phyloP scores from a whole-genome alignment of 2,329 filamentous ascomycete genomes.

The Colletotrichum acutatum region DNA sequence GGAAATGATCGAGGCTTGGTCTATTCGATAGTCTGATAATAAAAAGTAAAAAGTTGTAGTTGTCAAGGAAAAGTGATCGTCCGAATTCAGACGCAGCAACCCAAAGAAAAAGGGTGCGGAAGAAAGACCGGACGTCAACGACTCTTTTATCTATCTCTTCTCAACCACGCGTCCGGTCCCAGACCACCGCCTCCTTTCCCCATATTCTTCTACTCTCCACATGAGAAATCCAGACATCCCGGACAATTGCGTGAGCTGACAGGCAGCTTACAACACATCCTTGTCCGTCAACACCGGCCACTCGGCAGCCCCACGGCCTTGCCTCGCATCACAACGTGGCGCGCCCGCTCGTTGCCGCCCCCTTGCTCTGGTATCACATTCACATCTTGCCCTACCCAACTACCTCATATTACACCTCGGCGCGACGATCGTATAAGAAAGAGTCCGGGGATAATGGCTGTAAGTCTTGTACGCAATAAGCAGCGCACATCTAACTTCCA shows the following conservation, averaged over 20 bases:
- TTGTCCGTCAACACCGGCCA: background rate
- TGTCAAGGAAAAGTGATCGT: slow-evolving; percentile 8
- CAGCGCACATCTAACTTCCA: background rate
- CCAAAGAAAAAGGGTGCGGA: too few species aligned
- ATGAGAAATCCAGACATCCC: background rate
- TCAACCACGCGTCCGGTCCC: background rate
- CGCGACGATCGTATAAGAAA: background rate
- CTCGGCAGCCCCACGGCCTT: background rate
- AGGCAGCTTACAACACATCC: background rate
- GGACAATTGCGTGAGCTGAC: background rate
- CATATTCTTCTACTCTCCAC: background rate
- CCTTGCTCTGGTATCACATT: background rate
- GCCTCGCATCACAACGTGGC: slow-evolving; percentile 11
- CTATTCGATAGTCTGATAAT: background rate
- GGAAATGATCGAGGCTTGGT: slow-evolving; percentile 11
- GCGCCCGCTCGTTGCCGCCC: background rate
- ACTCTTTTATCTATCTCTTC: slow-evolving; percentile 14
- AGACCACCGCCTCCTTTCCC: background rate
- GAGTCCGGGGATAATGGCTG: background rate
- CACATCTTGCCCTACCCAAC: background rate
- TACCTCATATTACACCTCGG: background rate
- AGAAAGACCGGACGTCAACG: background rate
- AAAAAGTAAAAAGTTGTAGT: background rate
- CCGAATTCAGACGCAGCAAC: slow-evolving; percentile 17
- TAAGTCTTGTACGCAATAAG: background rate